Base-by-base conservation (phyloP, 306 rosid genomes). In the Gleditsia sinensis region DNA sequence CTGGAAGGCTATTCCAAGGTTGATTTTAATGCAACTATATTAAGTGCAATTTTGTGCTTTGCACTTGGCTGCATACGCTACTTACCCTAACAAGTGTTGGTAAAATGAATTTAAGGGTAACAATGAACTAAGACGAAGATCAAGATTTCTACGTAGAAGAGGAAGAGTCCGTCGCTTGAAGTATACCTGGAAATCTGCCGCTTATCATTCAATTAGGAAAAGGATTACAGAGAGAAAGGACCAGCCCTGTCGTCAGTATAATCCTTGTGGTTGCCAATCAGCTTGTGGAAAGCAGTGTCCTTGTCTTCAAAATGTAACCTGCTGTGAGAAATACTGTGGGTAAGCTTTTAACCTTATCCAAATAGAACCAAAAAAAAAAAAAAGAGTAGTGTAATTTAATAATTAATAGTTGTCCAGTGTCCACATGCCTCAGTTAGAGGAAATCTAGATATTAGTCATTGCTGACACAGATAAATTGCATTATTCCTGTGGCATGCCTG, bases 251-350 rank as follows among this genome's bases (percentile, higher is more conserved):
- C 91, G 84, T 63, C 96, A 89, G 56, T 88, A 86, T 77, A 85
- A 75, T 11, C 97, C 98, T 0, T 94, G 98, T 80, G 94, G 81
- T 58, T 91, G 98, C 72, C 78, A 75, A 67, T 86, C 88, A 51
- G 71, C 78, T 66, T 91, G 98, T 66, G 96, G 96, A 70, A 91
- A 86, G 82, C 67, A 94, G 60, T 94, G 98, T 75, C 66, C 97
- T 64, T 94, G 97, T 79, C 80, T 78, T 63, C 61, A 75, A 7
- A 78, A 75, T 69, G 92, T 84, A 69, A 81, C 88, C 63, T 94
- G 91, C 82, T 93, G 98, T 49, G 98, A 94, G 80, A 94, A 94
- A 80, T 89, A 89, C 72, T 94, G 98, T 24, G 98, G 97, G 97
- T 94, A 86, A 34, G 67, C 25, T 60, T 60, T 34, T 27, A 57